These are phyloP conservation scores for Setaria italica DNA, from an alignment of 202 grass and related monocot species.

Conservation along the genomic window DNA sequence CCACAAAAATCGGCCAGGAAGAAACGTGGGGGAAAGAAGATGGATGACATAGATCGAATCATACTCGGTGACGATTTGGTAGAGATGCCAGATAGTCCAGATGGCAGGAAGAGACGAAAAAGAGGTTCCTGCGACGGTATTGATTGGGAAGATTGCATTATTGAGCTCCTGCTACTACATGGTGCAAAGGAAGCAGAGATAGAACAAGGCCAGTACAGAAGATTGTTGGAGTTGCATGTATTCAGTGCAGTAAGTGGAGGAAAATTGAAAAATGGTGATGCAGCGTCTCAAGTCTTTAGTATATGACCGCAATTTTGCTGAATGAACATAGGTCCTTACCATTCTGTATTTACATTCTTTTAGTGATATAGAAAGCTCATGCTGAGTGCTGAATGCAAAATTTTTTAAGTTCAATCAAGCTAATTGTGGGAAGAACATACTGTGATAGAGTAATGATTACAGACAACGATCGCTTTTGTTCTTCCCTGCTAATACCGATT, in stretches of 20 bases:
- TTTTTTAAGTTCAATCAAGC: conserved; percentile 35
- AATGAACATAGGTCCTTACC: conserved; percentile 36
- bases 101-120: conserved; percentile 43
- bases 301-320: conserved; percentile 20
- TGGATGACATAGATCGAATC: not conserved
- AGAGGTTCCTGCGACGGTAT: conserved; percentile 42
- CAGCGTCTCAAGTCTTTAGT: not conserved
- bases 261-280: conserved; percentile 30
- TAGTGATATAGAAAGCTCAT: conserved; percentile 34
- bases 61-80: not conserved
- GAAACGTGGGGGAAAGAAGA: conserved; percentile 48
- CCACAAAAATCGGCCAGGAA: conserved; percentile 46
- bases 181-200: conserved; percentile 65
- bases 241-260: conserved; percentile 46
- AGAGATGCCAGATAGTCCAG: not conserved
- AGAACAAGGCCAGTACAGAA: conserved; percentile 78
- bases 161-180: conserved; percentile 75
- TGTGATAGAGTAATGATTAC: conserved; percentile 14
- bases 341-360: conserved; percentile 1
- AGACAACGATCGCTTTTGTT: not conserved
- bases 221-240: conserved; percentile 76
- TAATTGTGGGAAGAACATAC: conserved; percentile 17
- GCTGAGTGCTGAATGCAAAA: conserved; percentile 1
- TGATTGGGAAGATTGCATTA: conserved; percentile 84
- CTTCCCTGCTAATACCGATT: not conserved